phyloP scores from a whole-genome alignment of 495 filamentous ascomycete species.

The Hypoxylon fuscum region DNA sequence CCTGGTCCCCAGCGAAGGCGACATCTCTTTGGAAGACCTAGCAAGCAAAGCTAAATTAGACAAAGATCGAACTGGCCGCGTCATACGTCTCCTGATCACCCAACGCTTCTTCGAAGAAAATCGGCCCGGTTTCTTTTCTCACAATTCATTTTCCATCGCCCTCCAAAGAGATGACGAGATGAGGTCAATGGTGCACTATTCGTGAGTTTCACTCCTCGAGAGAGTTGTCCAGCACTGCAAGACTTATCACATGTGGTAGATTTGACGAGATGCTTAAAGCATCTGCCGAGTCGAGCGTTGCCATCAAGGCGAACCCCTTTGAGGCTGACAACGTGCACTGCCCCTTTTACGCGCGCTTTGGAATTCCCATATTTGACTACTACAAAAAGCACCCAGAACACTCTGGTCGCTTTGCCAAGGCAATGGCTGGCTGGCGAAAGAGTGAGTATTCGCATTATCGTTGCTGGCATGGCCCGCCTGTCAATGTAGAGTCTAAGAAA shows the following conservation, averaged over 20 bases:
- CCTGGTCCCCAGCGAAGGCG: slow-evolving; percentile 13
- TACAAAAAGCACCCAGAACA: slow-evolving; percentile 39
- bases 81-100: slow-evolving; percentile 39
- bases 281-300: slow-evolving; percentile 16
- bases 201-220: no score
- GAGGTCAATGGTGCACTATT: not conserved
- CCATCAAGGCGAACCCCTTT: slow-evolving; percentile 17
- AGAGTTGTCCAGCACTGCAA: no score
- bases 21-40: slow-evolving; percentile 25
- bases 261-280: slow-evolving; percentile 45
- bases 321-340: slow-evolving; percentile 5
- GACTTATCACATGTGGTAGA: no score
- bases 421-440: slow-evolving; percentile 39
- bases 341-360: slow-evolving; percentile 38
- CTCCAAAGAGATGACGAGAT: slow-evolving; percentile 10
- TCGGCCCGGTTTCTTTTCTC: slow-evolving; percentile 11
- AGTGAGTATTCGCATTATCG: not conserved
- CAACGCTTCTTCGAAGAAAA: slow-evolving; percentile 43
- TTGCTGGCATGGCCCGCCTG: not conserved
- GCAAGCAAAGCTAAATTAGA: slow-evolving; percentile 41
- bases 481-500: no score
- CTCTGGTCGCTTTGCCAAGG: slow-evolving; percentile 27
- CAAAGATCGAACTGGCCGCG: slow-evolving; percentile 31
- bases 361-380: slow-evolving; percentile 36
- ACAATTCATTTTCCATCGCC: slow-evolving; percentile 6